Evolutionary conservation across 192 early-diverging fungal species (phyloP).

Genomic region (Lunasporangiospora selenospora): DNA sequence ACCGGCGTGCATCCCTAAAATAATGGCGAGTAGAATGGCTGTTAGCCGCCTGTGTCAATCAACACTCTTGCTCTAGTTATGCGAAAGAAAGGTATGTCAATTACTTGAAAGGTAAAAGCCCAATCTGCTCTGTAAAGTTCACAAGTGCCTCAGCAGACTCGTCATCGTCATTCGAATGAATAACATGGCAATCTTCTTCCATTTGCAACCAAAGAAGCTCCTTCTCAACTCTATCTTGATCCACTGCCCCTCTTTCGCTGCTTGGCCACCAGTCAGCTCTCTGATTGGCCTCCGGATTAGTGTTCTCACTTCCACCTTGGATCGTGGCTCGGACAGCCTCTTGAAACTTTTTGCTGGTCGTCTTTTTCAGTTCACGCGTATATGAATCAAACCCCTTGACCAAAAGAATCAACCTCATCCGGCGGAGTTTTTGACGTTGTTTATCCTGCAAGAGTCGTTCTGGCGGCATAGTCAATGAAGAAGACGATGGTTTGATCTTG

Average conservation of each 20-base stretch:
- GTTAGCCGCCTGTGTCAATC: not conserved
- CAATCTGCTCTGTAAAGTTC: constrained; percentile 48
- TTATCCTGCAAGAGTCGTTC: constrained; percentile 2
- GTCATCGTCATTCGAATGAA: constrained; percentile 34
- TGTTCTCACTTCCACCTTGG: not conserved
- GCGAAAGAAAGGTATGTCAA: not conserved
- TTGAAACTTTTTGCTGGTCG: constrained; percentile 21
- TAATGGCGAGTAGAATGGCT: not conserved
- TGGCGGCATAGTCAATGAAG: too few species aligned
- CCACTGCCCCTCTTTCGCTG: not conserved
- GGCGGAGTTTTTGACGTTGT: constrained; percentile 9
- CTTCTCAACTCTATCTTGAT: constrained; percentile 30
- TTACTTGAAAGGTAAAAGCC: constrained; percentile 48
- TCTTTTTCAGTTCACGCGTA: constrained; percentile 25
- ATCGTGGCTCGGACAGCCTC: constrained; percentile 6
- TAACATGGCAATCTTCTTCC: constrained; percentile 38
- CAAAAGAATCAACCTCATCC: constrained; percentile 49
- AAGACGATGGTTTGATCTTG: too few species aligned
- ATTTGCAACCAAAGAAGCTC: constrained; percentile 43
- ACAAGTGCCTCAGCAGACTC: constrained; percentile 44
- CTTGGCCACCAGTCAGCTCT: too few species aligned
- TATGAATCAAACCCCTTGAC: constrained; percentile 48
- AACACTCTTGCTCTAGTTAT: not conserved
- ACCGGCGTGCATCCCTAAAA: constrained; percentile 1
- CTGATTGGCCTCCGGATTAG: not conserved